Evolutionary conservation across 2,329 filamentous ascomycete genomes (phyloP), one percentile per base, ranked within the genome.

Genomic region (Pseudogymnoascus sp.): DNA sequence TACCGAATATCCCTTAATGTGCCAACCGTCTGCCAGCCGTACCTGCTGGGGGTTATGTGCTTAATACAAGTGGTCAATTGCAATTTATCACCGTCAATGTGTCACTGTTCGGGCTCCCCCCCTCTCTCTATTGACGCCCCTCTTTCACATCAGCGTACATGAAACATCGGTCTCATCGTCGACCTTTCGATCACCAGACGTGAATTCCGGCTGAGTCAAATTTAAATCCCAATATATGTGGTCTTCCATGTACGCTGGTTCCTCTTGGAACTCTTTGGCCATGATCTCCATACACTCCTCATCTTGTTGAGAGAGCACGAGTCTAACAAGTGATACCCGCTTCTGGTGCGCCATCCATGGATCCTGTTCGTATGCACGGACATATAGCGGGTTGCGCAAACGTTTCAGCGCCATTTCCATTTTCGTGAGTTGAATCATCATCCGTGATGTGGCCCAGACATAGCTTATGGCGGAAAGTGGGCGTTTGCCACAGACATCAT

Each of bases 391-490:
- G n/a, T 74, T 72, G 2, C 66, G 61, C 3, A 63, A 17, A 17
- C 63, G 21, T 2, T 63, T 62, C 26, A 77, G 64, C 31, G 68
- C 47, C 0, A 63, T 54, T 58, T 77, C 73, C 9, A 76, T 66
- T 7, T 58, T 17, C 0, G 11, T 13, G 26, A 74, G 75, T 0
- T 67, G 29, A 3, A 66, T 35, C 47, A 73, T 57, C 9, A 74
- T 66, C 5, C 35, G 17, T 0, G 40, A 40, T 3, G 68, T 70
- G 1, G 71, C 64, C 58, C 61, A 70, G 8, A 74, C 13, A 41
- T 73, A 76, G 64, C 77, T 77, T 4, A 76, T 15, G 17, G 68
- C 68, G 0, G 70, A 74, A 0, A 73, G n/a, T 2, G 72, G 72
- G 1, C 39, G 17, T 3, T 64, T 33, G 24, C 71, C 69, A 47